Evolutionary conservation across 495 filamentous ascomycete species (phyloP), one percentile per base, ranked within the genome.

Genomic region (Collariella sp.): DNA sequence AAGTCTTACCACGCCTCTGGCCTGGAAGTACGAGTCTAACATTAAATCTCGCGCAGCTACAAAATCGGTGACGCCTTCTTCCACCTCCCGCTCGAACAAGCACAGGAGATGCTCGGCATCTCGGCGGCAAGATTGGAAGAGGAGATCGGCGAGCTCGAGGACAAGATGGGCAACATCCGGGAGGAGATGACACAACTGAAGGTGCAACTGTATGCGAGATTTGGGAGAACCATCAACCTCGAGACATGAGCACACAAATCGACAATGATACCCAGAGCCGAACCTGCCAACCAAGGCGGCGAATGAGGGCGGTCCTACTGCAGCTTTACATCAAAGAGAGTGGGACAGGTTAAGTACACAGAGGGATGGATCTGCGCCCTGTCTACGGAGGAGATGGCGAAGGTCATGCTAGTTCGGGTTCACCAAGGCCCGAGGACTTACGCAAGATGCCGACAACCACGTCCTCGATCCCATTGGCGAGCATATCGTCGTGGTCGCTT

Each of bases 61-160:
- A 95, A 94, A 74, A 88, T 98, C 51, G 93, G 93, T 36, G 94
- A 98, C 67, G 83, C 89, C 23, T 98, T 97, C 76, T 79, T 97
- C 63, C 86, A 88, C 33, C 72, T 98, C 13, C 86, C 89, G 1
- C 76, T 95, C 13, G 63, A 79, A 22, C 86, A 97, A 61, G 91
- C 89, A 12, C 90, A 95, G 66, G 79, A 89, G 52, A 75, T 96
- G 64, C 84, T 98, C 7, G 72, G 83, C 12, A 67, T 80, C 15
- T 86, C 86, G 2, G 82, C 82, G 2, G 78, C 84, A 53, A 76
- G 76, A 62, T 82, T 95, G 45, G 85, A 93, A 52, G 70, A 82
- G 40, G 87, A 91, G 34, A 84, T 96, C 1, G 72, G 77, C 16
- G 80, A 69, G 59, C 72, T 96, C 23, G 88, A 96, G 68, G 87